Evolutionary conservation across 2,329 filamentous ascomycete genomes (phyloP).

Genomic region (Fusarium mexicanum): DNA sequence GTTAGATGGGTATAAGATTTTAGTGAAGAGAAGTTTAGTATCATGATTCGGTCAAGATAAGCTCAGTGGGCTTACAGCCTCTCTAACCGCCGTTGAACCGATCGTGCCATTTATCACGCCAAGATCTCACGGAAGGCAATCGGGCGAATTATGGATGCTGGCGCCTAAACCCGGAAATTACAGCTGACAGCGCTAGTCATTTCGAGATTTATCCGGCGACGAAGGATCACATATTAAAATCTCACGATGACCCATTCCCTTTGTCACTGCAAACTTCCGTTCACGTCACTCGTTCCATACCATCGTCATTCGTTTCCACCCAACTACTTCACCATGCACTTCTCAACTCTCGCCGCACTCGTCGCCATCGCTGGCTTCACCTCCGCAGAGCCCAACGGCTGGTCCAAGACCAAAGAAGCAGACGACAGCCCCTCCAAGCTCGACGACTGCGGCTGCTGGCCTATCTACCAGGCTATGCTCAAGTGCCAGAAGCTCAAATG

Average conservation of each 20-base stretch:
- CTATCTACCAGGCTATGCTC: conserved; percentile 35
- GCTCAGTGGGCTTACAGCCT: not conserved
- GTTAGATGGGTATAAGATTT: fast-evolving
- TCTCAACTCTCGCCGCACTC: conserved; percentile 1
- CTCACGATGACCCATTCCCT: not conserved
- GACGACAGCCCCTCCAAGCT: conserved; percentile 33
- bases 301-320: not conserved
- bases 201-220: not conserved
- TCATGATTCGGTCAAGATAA: not conserved
- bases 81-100: no score
- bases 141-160: not conserved
- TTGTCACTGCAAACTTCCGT: not conserved
- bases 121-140: not conserved
- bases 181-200: not conserved
- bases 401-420: conserved; percentile 29
- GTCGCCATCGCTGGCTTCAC: conserved; percentile 13
- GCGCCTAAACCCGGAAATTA: not conserved
- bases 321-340: conserved; percentile 2
- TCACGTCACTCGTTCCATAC: not conserved
- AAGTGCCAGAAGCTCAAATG: conserved; percentile 32
- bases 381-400: conserved; percentile 29
- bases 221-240: not conserved
- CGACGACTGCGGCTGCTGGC: conserved; percentile 36
- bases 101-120: not conserved
- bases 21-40: fast-evolving